Evolutionary conservation across 1,139 yeast genomes (phyloP).

Genomic region (Scheffersomyces lignicola): DNA sequence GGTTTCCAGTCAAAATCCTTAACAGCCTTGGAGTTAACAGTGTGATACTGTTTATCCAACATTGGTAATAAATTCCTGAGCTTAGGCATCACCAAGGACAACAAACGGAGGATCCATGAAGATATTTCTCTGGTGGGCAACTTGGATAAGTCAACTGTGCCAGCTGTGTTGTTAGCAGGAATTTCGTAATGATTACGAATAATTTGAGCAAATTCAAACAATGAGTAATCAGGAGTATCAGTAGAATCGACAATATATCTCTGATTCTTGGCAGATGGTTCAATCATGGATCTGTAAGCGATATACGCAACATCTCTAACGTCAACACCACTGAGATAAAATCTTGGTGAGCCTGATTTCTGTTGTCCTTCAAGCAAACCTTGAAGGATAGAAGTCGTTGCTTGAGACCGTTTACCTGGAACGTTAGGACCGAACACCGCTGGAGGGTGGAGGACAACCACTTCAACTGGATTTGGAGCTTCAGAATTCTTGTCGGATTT

Average conservation of each 20-base stretch:
- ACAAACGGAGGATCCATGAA: not conserved
- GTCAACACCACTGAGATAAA: slow-evolving; percentile 9
- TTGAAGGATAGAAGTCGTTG: not conserved
- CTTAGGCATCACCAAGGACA: not conserved
- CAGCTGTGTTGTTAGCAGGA: not conserved
- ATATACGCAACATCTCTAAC: slow-evolving; percentile 17
- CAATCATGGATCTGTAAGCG: slow-evolving; percentile 12
- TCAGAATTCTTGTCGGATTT: not conserved
- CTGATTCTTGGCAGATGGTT: slow-evolving; percentile 9
- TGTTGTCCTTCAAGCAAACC: not conserved
- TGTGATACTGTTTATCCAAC: slow-evolving; percentile 4
- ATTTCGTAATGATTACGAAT: slow-evolving; percentile 1
- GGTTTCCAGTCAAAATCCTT: slow-evolving; percentile 7
- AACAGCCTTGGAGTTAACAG: slow-evolving; percentile 5
- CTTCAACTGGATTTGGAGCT: slow-evolving; percentile 5
- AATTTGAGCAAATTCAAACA: not conserved
- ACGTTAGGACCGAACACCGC: slow-evolving; percentile 14
- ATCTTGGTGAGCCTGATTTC: slow-evolving; percentile 2
- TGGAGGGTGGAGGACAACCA: slow-evolving; percentile 14
- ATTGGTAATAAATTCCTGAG: not conserved
- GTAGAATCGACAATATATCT: slow-evolving; percentile 6
- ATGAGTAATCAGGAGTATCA: not conserved
- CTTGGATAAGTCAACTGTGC: not conserved
- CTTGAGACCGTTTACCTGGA: slow-evolving; percentile 2
- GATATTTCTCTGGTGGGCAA: slow-evolving; percentile 1